A percentile compares a stretch with the other conserved stretches of the same genome.
Conservation (phyloP, 2,329 filamentous ascomycete genomes). For the Chaetomium strumarium region DNA sequence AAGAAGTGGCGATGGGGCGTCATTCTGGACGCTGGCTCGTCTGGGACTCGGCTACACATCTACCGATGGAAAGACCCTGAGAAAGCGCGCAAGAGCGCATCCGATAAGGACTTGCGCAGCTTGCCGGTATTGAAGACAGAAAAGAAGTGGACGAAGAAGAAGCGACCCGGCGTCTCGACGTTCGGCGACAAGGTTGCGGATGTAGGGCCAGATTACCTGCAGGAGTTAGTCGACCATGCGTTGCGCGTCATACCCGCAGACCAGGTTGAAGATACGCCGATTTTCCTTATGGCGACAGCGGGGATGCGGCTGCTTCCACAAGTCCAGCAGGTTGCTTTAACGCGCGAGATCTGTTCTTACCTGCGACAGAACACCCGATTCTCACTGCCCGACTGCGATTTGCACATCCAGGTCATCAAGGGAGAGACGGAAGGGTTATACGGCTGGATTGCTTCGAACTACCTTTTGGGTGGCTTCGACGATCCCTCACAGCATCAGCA, state of each 20-base stretch:
- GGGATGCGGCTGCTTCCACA: slow-evolving; percentile 84
- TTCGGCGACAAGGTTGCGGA: slow-evolving; percentile 72
- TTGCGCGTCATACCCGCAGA: slow-evolving; percentile 68
- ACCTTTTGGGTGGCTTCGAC: slow-evolving; percentile 87
- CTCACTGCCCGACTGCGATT: slow-evolving; percentile 77
- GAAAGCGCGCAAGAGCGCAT: slow-evolving; percentile 57
- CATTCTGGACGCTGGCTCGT: slow-evolving; percentile 95
- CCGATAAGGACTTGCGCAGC: slow-evolving; percentile 53
- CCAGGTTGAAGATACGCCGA: slow-evolving; percentile 75
- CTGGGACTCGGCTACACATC: slow-evolving; percentile 88
- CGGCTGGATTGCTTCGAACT: slow-evolving; percentile 96
- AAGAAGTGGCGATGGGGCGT: slow-evolving; percentile 67
- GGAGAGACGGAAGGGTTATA: slow-evolving; percentile 95
- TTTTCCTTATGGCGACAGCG: slow-evolving; percentile 93
- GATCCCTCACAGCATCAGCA: slow-evolving; percentile 66
- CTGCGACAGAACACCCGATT: slow-evolving; percentile 72
- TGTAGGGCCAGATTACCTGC: slow-evolving; percentile 77
- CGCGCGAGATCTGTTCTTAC: slow-evolving; percentile 77
- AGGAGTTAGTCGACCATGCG: slow-evolving; percentile 75
- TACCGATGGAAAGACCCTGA: slow-evolving; percentile 86
- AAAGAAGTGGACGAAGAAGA: slow-evolving; percentile 88
- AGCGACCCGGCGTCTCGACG: slow-evolving; percentile 84
- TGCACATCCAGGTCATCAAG: slow-evolving; percentile 89
- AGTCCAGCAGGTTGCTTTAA: slow-evolving; percentile 63
- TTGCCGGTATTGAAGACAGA: slow-evolving; percentile 79